phyloP scores from a whole-genome alignment of 179 eudicot genomes.

The Silene coronaria region DNA sequence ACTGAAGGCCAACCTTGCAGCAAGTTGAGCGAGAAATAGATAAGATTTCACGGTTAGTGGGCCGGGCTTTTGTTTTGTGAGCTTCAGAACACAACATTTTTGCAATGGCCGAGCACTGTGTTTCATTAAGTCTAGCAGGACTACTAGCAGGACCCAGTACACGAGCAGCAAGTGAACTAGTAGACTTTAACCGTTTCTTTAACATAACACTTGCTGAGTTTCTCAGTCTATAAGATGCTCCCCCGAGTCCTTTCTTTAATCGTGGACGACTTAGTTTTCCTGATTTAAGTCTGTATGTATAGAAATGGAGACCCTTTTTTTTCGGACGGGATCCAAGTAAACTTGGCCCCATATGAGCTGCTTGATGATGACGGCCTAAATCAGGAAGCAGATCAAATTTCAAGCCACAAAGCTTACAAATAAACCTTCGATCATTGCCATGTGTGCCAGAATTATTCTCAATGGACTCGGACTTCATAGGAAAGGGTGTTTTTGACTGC shows the following conservation, averaged over 20 bases:
- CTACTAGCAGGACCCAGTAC: slow-evolving; percentile 38
- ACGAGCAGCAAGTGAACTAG: slow-evolving; percentile 37
- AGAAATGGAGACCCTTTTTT: slow-evolving; percentile 64
- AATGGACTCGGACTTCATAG: slow-evolving; percentile 20
- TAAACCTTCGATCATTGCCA: slow-evolving; percentile 44
- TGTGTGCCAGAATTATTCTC: slow-evolving; percentile 42
- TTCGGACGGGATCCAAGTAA: slow-evolving; percentile 39
- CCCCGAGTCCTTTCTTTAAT: slow-evolving; percentile 63
- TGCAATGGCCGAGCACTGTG: slow-evolving; percentile 76
- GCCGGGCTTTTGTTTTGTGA: slow-evolving; percentile 66
- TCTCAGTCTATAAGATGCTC: slow-evolving; percentile 59
- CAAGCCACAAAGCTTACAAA: slow-evolving; percentile 83
- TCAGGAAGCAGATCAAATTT: slow-evolving; percentile 94
- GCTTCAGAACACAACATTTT: slow-evolving; percentile 59
- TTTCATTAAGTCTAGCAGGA: slow-evolving; percentile 56
- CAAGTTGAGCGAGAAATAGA: slow-evolving; percentile 66
- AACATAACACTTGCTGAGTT: slow-evolving; percentile 49
- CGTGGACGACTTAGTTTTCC: slow-evolving; percentile 74
- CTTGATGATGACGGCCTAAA: slow-evolving; percentile 98
- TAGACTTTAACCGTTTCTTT: slow-evolving; percentile 60
- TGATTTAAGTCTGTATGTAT: slow-evolving; percentile 73
- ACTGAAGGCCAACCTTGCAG: slow-evolving; percentile 63
- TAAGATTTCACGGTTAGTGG: slow-evolving; percentile 67
- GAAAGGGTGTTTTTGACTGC: slow-evolving; percentile 34
- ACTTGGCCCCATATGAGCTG: slow-evolving; percentile 77